Conservation (phyloP, 176 grass and related monocot species). For the Alloteropsis semialata region DNA sequence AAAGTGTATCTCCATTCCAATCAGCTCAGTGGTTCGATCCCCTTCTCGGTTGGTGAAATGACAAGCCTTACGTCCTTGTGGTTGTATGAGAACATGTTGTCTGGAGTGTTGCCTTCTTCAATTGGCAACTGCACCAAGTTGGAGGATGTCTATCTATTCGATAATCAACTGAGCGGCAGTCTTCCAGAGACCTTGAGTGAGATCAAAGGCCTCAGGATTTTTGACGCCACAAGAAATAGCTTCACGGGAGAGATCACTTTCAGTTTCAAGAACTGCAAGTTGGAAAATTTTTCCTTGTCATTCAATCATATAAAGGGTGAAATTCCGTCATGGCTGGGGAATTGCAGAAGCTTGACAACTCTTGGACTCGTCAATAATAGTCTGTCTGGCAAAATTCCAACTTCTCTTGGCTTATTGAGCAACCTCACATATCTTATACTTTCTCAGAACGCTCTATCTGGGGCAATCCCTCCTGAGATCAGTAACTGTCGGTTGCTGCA, state of each 20-base stretch:
- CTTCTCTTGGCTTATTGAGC: constrained; percentile 46
- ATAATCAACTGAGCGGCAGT: constrained; percentile 64
- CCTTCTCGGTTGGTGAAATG: constrained; percentile 37
- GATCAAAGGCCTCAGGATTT: constrained; percentile 35
- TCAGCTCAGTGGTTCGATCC: constrained; percentile 53
- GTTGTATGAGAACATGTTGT: constrained; percentile 43
- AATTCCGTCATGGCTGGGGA: constrained; percentile 54
- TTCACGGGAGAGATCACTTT: constrained; percentile 63
- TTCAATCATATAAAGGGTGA: constrained; percentile 50
- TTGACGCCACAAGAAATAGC: constrained; percentile 49
- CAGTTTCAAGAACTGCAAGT: constrained; percentile 39
- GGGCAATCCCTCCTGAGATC: constrained; percentile 61
- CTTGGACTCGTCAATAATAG: constrained; percentile 48
- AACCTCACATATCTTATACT: constrained; percentile 59
- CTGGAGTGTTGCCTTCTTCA: constrained; percentile 59
- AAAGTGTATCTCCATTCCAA: constrained; percentile 49
- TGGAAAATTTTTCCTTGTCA: constrained; percentile 54
- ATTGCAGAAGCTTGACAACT: constrained; percentile 42
- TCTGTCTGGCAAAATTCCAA: constrained; percentile 58
- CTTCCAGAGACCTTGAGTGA: constrained; percentile 49
- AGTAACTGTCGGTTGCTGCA: constrained; percentile 35
- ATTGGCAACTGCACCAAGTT: constrained; percentile 63
- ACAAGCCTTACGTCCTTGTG: constrained; percentile 39
- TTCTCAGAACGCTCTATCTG: constrained; percentile 67
- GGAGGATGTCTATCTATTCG: constrained; percentile 43